Conservation (phyloP, 1,284 basidiomycete species). For the Ganoderma meredithae region DNA sequence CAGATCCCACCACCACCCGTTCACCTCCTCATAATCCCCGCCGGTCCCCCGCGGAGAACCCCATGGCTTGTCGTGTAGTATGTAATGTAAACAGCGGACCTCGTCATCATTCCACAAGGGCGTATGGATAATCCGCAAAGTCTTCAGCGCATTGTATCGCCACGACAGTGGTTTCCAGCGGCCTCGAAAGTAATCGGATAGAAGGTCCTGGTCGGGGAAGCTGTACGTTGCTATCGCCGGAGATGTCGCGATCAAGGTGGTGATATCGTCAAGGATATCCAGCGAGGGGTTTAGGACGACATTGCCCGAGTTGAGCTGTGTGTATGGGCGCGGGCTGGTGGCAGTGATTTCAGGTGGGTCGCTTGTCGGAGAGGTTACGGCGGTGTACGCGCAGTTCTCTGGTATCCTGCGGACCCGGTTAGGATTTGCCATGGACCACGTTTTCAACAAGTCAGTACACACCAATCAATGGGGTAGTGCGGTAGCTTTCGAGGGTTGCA, state of each 20-base stretch:
- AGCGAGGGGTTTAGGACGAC: conserved; percentile 87
- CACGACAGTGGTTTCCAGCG: conserved; percentile 80
- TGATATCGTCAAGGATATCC: conserved; percentile 58
- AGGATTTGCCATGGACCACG: background rate
- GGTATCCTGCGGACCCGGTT: conserved; percentile 69
- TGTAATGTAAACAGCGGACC: conserved; percentile 80
- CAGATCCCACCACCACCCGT: conserved; percentile 82
- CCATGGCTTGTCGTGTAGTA: conserved; percentile 83
- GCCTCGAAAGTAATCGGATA: conserved; percentile 82
- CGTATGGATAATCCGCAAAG: conserved; percentile 72
- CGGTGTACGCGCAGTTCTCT: conserved; percentile 86
- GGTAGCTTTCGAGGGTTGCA: conserved; percentile 89
- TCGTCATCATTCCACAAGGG: conserved; percentile 82
- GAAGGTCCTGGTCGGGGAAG: conserved; percentile 94
- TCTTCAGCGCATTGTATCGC: conserved; percentile 90
- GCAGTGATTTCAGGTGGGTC: conserved; percentile 55
- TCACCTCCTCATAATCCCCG: conserved; percentile 55
- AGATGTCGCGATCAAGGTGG: conserved; percentile 70
- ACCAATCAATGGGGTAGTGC: conserved; percentile 94
- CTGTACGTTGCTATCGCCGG: conserved; percentile 74
- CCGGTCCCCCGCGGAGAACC: conserved; percentile 46
- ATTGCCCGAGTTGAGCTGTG: conserved; percentile 88
- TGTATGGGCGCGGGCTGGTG: conserved; percentile 73
- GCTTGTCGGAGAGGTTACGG: conserved; percentile 60
- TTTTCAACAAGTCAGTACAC: background rate